Evolutionary conservation across 495 filamentous ascomycete species (phyloP), one percentile per base, ranked within the genome.

Genomic region (Penicillium ucsense): DNA sequence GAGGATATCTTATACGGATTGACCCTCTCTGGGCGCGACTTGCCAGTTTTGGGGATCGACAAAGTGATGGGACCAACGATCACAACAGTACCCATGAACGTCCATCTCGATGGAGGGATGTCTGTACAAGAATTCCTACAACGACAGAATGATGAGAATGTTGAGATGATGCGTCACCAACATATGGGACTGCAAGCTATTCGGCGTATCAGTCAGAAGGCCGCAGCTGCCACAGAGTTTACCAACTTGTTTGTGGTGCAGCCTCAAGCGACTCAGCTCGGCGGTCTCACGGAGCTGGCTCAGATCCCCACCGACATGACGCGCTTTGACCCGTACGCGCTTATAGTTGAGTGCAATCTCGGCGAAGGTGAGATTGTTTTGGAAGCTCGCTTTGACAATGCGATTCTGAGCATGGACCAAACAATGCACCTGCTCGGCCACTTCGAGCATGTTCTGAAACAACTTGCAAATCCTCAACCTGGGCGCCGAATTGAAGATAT

Each of bases 1-100:
- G 38, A 51, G 9, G 64, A 70, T 53, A 53, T 66, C 10, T 43
- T 64, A 2, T 71, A 69, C 41, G 69, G 65, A 8, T 46, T 55
- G 8, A 66, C 57, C 4, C 33, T 65, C 1, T 49, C 53, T 9
- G 70, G 70, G 5, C 56, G 72, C 10, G 53, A 61, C 36, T 56
- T 59, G 3, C 29, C 30, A 5, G 20, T 47, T 8, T 11, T 8
- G 2, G 45, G 45, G 4, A 47, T 33, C 3, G 28, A 39, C 10
- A 10, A 12, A 6, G 34, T 47, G 2, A 9, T 30, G 31, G 45
- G 45, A 1, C 45, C 45, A 31, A 47, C 45, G 1, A 47, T 47
- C 20, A 38, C 45, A 7, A 47, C 45, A 9, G 45, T 47, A 8
- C 45, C 45, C 35, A 37, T 37, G 35, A 37, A 37, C 35, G 35